Evolutionary conservation across 495 filamentous ascomycete genomes (phyloP), one percentile per base, ranked within the genome.

Genomic region (Aspergillus panamensis): DNA sequence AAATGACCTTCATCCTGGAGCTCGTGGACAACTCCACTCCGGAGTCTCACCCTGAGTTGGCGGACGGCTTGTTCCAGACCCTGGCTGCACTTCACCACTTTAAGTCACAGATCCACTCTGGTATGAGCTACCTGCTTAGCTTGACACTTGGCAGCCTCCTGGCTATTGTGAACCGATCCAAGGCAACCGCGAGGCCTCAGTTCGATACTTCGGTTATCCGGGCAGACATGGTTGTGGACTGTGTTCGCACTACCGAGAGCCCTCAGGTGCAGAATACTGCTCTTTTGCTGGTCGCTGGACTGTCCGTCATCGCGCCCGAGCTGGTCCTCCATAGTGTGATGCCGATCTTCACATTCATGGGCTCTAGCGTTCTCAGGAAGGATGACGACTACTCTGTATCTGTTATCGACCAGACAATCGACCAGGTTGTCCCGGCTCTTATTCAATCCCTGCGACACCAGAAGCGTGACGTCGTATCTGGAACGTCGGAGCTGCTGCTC

Each of bases 271-370:
- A 96, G 69, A 97, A 96, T 62, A 81, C 85, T 8, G 92, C 93
- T 10, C 79, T 99, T 8, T 83, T 97, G n/a, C 80, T 99, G 14
- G 85, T 97, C 14, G 88, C 91, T 2, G 84, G 81, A 20, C 72
- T 97, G 47, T 92, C 94, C 31, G 84, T 84, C 39, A 88, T 90
- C 62, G 87, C 88, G 0, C 94, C 94, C 1, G 90, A 96, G 64
- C 72, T 91, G 20, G 89, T 98, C 9, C 80, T 97, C 51, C 92
- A 98, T 67, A 96, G 90, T 58, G 89, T 98, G 51, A 97, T 98
- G 94, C 95, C 95, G 6, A 92, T 98, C 35, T 98, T 98, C 73
- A 97, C 94, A 0, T 97, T 96, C 71, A 96, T 97, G 90, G 89
- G 91, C 37, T 85, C 86, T 30, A 93, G 88, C 25, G 85, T 96